Evolutionary conservation across 2,329 filamentous ascomycete species (phyloP), one percentile per base, ranked within the genome.

Genomic region (Trichophaea hybrida): DNA sequence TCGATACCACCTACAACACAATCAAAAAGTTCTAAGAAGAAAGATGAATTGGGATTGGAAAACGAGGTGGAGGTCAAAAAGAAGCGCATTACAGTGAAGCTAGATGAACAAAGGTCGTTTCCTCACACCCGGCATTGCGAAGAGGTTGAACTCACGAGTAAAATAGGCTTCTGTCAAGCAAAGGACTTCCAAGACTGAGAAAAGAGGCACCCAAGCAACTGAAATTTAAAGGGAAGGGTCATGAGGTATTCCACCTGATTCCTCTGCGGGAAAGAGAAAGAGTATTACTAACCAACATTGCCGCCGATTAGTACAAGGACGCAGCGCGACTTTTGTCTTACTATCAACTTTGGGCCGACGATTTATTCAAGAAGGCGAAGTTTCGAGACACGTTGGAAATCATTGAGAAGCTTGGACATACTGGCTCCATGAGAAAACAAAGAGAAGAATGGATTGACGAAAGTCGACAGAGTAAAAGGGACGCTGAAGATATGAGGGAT

Each of bases 311-410:
- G 83, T 97, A 93, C 72, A 84, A 85, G 15, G 93, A 98, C 70
- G 81, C 89, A 8, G 80, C 84, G 0, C 81, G 83, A 13, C 78
- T 98, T 31, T 77, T 98, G 52, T 88, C 86, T 31, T 87, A 94
- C 70, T 98, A 97, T 70, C 93, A 97, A 71, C 73, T 95, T 59
- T 98, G 93, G 93, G 84, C 98, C 1, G 91, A 98, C 72, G 89
- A 96, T 69, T 77, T 98, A 10, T 98, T 90, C 69, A 93, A 93
- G 10, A 89, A 94, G 69, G 93, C 91, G 4, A 91, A 89, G 69
- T 98, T 98, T 69, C 80, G 86, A 52, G 93, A 98, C 69, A 93
- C 86, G 2, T 75, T 97, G 5, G 75, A 78, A 43, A 95, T 97
- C 76, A 87, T 97, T 1, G 93, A 98, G 72, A 96, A 94, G 73